Conservation (phyloP, 257 asterid species). For the Echites panduratus region DNA sequence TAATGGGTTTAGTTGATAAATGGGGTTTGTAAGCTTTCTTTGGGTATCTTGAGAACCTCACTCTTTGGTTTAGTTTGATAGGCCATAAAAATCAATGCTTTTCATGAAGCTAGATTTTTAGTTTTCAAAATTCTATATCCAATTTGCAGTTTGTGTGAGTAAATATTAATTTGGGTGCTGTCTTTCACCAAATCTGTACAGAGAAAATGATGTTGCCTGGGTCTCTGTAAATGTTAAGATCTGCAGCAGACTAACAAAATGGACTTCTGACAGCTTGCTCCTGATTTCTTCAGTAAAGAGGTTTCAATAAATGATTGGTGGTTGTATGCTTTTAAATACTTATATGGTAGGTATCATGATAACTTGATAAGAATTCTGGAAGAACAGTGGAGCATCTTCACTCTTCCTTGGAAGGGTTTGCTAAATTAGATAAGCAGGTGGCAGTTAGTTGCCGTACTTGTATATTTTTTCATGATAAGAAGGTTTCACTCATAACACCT, state of each 20-base stretch:
- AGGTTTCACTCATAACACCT: neutral
- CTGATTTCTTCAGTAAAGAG: neutral
- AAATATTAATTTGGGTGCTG: neutral
- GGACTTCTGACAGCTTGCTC: neutral
- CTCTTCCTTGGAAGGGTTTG: neutral
- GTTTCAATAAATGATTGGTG: neutral
- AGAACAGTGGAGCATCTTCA: neutral
- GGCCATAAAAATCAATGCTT: neutral
- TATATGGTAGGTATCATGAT: too few species aligned
- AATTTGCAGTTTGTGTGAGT: neutral
- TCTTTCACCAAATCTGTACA: neutral
- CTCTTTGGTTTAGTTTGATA: neutral
- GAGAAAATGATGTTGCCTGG: neutral
- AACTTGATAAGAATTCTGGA: neutral
- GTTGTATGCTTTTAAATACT: neutral
- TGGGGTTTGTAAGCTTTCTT: neutral
- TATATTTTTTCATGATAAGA: neutral
- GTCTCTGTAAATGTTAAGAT: neutral
- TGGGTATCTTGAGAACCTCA: neutral
- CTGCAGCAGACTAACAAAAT: neutral
- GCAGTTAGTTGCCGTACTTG: neutral
- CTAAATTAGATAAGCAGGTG: neutral
- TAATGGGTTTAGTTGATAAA: neutral
- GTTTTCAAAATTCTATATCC: neutral
- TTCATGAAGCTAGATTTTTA: neutral